Base-by-base conservation (phyloP, 257 asterid genomes). In the Prunella vulgaris region DNA sequence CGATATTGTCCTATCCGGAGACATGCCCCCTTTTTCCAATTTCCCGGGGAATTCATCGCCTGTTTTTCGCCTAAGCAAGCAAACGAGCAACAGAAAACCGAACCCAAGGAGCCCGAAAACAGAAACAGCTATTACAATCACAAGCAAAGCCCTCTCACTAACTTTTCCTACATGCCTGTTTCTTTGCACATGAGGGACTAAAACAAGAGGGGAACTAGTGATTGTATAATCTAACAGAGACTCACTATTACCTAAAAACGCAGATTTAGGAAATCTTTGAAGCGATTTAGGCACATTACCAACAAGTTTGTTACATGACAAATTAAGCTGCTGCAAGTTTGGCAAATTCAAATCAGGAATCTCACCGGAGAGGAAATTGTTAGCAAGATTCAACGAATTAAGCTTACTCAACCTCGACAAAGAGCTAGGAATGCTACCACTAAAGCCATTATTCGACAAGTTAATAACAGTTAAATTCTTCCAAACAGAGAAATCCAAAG, bases 401-500 rank as follows among this genome's bases (percentile, higher is more conserved):
- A 90, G 87, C 63, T 69, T 82, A 60, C 61, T 82, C 83, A 79
- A 83, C 58, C 77, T 75, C 32, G 93, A 86, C 24, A 90, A 52
- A 0, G 95, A 87, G 44, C 10, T 5, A 37, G 95, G 88, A 65
- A 90, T 69, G 44, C 48, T 66, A 24, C 93, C 97, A 71, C 44
- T 83, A 69, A 90, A 88, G 49, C 60, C 64, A 60, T 90, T 90
- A 60, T 84, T 61, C 21, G 93, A 90, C 75, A 90, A 74, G 48
- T 90, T 74, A 48, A 88, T 40, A 72, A 74, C 63, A 12, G 79
- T 83, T 13, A 90, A 82, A 24, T 82, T 83, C 61, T 48, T 77
- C 97, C 95, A 90, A 24, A 78, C 81, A 15, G 93, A 84, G 78
- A 84, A 88, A 86, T 88, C 83, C 32, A 56, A 64, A 72, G 92